These are phyloP conservation scores for Vanrija sp. DNA, from an alignment of 1,284 basidiomycete species.

Conservation along the genomic window DNA sequence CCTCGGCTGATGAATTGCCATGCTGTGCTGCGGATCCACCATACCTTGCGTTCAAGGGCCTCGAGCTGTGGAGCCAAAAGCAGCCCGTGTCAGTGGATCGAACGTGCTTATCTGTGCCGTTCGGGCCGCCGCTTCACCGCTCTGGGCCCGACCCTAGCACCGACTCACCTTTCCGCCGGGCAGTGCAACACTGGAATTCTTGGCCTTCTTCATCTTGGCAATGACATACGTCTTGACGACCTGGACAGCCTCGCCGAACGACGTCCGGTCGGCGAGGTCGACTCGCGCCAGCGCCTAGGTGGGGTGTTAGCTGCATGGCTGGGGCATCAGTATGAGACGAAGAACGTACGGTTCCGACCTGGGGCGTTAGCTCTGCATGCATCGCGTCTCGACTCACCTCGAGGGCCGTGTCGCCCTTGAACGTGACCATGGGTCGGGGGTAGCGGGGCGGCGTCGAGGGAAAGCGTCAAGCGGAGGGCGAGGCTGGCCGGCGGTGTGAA, in stretches of 20 bases:
- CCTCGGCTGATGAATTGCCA: neutral
- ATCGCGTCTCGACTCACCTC: constrained; percentile 7
- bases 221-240: constrained; percentile 27
- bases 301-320: neutral
- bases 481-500: too few species aligned
- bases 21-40: neutral
- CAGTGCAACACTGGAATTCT: constrained; percentile 17
- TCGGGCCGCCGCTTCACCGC: neutral
- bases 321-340: neutral
- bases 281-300: constrained; percentile 18
- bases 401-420: constrained; percentile 18
- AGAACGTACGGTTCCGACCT: constrained; percentile 7
- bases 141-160: neutral
- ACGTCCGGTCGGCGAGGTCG: constrained; percentile 17
- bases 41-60: constrained; percentile 18
- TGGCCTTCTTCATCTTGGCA: constrained; percentile 27
- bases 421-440: neutral
- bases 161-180: constrained; percentile 27
- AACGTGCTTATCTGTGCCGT: too few species aligned
- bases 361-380: neutral
- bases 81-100: neutral
- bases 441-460: too few species aligned
- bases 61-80: constrained; percentile 15
- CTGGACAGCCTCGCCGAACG: constrained; percentile 15
- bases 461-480: too few species aligned